Percentiles rank a stretch among this genome's conserved stretches.
These are phyloP conservation scores for Purpureocillium takamizusanense DNA, from an alignment of 2,329 filamentous ascomycete genomes.

Conservation along the genomic window DNA sequence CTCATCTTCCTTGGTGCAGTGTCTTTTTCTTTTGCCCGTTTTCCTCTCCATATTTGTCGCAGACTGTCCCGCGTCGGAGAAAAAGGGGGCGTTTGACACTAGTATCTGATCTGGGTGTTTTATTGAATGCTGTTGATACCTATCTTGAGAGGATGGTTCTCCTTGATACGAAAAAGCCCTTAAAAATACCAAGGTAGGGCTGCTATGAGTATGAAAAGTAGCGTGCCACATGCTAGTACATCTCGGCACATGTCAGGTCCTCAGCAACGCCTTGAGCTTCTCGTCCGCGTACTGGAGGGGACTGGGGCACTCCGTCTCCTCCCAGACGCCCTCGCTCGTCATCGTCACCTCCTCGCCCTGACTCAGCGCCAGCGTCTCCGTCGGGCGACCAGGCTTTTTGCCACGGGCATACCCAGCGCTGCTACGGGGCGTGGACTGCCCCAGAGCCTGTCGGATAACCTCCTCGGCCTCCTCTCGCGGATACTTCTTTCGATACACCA, in stretches of 20 bases:
- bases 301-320: not conserved
- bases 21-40: not conserved
- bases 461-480: slow-evolving; percentile 33
- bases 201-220: too few species aligned
- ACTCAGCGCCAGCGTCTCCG: slow-evolving; percentile 31
- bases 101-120: too few species aligned
- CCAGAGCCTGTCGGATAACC: slow-evolving; percentile 12
- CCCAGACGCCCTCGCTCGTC: slow-evolving; percentile 28
- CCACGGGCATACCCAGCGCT: slow-evolving; percentile 3
- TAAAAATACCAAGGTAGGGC: too few species aligned
- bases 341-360: slow-evolving; percentile 34
- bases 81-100: too few species aligned
- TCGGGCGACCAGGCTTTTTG: slow-evolving; percentile 10
- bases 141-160: too few species aligned
- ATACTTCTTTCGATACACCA: slow-evolving; percentile 38
- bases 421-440: slow-evolving; percentile 7
- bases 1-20: not conserved
- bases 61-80: too few species aligned
- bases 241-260: not conserved
- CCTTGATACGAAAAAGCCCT: too few species aligned
- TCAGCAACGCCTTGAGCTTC: not conserved
- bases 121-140: too few species aligned
- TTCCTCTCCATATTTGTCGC: too few species aligned
- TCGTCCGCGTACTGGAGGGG: not conserved
- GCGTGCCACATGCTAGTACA: too few species aligned